Evolutionary conservation across 768 basidiomycete genomes (phyloP), one percentile per base, ranked within the genome.

Genomic region (Tylopilus cervinicoccineus): DNA sequence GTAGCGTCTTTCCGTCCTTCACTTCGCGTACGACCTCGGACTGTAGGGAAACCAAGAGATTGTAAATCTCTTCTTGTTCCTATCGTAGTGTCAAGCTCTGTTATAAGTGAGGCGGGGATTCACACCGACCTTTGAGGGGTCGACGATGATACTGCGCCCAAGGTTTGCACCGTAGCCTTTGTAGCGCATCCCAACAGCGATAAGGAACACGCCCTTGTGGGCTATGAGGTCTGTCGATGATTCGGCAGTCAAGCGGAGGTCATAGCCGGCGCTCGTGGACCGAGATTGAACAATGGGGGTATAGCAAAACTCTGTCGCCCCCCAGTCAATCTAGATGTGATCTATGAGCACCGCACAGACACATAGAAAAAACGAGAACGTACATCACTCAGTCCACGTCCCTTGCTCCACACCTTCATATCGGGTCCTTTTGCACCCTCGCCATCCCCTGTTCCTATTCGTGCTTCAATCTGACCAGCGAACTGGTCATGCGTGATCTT

Each of bases 211-310:
- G 17, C 94, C 94, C 59, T 88, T 84, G 70, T 88, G 80, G 41
- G 88, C 83, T 55, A 97, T 86, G 50, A 78, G 76, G 59, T 95
- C 88, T 23, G 79, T 73, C 19, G 90, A 84, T 6, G 94, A 93
- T 64, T 92, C 85, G 0, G 91, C 92, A 2, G 86, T 88, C 33
- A 86, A 85, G 50, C 85, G 82, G 40, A 98, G 73, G 65, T 98
- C 95, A 65, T 95, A 98, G 7, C 90, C 88, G 10, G 78, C 75
- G 51, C 76, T 79, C 29, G 86, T 86, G 8, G 90, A 87, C 34
- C 86, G 86, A 6, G 94, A 97, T 57, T 97, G 95, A 62, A 98
- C 90, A 65, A 97, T 94, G 2, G 95, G 93, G 3, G 89, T 81
- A 67, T 95, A 97, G 57, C 89, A 88, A 69, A 94, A 95, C 67